Conservation (phyloP, 352 stramenopile genomes). For the Phytophthora colocasiae region DNA sequence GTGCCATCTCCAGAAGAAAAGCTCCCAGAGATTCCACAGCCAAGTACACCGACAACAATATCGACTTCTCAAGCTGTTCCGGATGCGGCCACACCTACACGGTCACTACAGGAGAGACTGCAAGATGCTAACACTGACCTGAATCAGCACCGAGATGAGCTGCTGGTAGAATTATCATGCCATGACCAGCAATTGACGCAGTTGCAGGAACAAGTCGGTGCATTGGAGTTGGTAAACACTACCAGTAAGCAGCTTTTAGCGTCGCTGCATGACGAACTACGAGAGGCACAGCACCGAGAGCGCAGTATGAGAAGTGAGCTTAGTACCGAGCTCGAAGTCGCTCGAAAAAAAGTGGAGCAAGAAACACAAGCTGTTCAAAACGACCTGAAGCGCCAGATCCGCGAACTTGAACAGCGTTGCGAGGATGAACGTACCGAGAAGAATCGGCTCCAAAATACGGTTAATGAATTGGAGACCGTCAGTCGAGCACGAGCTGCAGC, state of each 20-base stretch:
- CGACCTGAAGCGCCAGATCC: conserved; percentile 32
- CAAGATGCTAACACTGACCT: conserved; percentile 22
- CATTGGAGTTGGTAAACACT: conserved; percentile 37
- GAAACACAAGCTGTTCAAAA: conserved; percentile 22
- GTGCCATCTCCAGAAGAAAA: not conserved
- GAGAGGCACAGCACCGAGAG: conserved; percentile 25
- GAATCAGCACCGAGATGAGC: conserved; percentile 35
- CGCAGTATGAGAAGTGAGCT: conserved; percentile 32
- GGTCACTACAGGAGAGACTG: conserved; percentile 13
- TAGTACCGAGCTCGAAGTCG: conserved; percentile 31
- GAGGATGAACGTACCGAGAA: conserved; percentile 38
- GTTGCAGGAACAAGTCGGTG: conserved; percentile 46
- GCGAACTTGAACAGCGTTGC: conserved; percentile 30
- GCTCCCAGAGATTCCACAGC: not conserved
- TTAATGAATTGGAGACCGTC: conserved; percentile 45
- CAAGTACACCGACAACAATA: not conserved
- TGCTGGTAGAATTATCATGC: conserved; percentile 51
- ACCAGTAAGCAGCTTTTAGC: conserved; percentile 35
- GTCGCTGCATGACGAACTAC: conserved; percentile 44
- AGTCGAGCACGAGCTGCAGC: conserved; percentile 32
- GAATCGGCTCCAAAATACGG: conserved; percentile 33
- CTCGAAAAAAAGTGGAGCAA: conserved; percentile 24
- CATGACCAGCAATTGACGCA: conserved; percentile 49
- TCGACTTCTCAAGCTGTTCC: conserved; percentile 1
- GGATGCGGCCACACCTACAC: not conserved